These are phyloP conservation scores for Glomus cerebriforme DNA, from an alignment of 192 early-diverging fungal genomes.

Conservation along the genomic window DNA sequence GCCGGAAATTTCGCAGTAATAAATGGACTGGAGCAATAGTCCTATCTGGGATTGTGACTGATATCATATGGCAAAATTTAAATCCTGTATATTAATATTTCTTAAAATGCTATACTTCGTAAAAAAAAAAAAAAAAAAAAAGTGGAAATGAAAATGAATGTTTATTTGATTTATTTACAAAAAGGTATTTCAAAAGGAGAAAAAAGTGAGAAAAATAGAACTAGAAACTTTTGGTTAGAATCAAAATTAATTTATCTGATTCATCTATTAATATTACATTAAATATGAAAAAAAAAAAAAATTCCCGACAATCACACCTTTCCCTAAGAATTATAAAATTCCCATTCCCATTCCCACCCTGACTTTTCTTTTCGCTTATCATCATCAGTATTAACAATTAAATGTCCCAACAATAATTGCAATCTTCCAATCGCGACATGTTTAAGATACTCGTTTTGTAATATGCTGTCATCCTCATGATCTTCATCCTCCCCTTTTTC, in stretches of 20 bases:
- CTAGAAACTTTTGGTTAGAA: not conserved
- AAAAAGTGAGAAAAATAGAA: not conserved
- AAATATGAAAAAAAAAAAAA: not conserved
- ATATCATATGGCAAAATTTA: conserved; percentile 42
- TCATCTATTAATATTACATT: not conserved
- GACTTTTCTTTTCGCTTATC: not conserved
- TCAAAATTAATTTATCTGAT: not conserved
- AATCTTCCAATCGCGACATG: conserved; percentile 8
- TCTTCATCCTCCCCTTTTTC: not conserved
- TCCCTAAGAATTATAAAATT: conserved; percentile 4
- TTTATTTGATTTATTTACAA: not conserved
- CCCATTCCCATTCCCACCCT: not conserved
- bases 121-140: no score
- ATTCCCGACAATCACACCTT: not conserved
- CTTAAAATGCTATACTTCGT: no score
- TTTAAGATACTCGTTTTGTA: not conserved
- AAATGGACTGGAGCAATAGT: conserved; percentile 80
- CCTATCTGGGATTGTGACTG: conserved; percentile 69
- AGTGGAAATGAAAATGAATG: no score
- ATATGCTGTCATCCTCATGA: not conserved
- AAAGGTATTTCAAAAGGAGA: not conserved
- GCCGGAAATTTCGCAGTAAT: conserved; percentile 79
- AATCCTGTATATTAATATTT: not conserved
- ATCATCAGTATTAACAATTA: conserved; percentile 6
- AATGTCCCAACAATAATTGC: conserved; percentile 25